Percentiles rank a stretch among this genome's conserved stretches.
phyloP scores from a whole-genome alignment of 805 yeast genomes.

The Schizosaccharomyces pombe region DNA sequence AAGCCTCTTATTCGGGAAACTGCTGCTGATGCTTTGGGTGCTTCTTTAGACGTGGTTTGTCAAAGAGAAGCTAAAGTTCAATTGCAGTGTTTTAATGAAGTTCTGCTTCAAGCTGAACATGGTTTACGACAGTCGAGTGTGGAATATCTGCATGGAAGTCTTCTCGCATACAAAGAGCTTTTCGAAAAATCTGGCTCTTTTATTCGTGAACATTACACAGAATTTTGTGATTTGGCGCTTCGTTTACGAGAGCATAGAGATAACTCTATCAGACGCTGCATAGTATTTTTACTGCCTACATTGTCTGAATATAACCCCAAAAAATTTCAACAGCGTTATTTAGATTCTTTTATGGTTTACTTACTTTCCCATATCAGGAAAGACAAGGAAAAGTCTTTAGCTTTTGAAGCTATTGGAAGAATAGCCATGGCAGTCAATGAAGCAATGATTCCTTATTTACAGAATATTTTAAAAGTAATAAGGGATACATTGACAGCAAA shows the following conservation, averaged over 20 bases:
- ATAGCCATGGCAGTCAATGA: constrained; percentile 57
- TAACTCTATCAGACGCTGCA: constrained; percentile 53
- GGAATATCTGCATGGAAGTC: constrained; percentile 70
- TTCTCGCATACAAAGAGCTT: constrained; percentile 60
- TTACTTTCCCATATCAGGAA: constrained; percentile 57
- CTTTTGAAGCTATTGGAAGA: constrained; percentile 61
- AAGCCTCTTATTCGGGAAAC: constrained; percentile 55
- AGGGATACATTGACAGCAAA: constrained; percentile 53
- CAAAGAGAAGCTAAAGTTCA: constrained; percentile 52
- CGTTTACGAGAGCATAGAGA: constrained; percentile 56
- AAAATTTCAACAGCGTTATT: constrained; percentile 51
- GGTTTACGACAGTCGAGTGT: constrained; percentile 27
- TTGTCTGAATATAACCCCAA: constrained; percentile 57
- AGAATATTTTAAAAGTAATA: constrained; percentile 62
- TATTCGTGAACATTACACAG: constrained; percentile 46
- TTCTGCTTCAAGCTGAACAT: constrained; percentile 42
- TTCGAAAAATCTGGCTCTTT: constrained; percentile 51
- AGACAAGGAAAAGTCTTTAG: constrained; percentile 51
- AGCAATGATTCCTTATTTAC: constrained; percentile 67
- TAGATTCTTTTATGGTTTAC: constrained; percentile 56
- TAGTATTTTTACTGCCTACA: constrained; percentile 62
- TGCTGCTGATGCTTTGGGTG: constrained; percentile 57
- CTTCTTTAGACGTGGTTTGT: constrained; percentile 55
- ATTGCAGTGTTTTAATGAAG: constrained; percentile 48
- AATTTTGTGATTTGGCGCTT: constrained; percentile 51